These are phyloP conservation scores for Saitozyma sp. DNA, from an alignment of 768 basidiomycete genomes.

Conservation along the genomic window DNA sequence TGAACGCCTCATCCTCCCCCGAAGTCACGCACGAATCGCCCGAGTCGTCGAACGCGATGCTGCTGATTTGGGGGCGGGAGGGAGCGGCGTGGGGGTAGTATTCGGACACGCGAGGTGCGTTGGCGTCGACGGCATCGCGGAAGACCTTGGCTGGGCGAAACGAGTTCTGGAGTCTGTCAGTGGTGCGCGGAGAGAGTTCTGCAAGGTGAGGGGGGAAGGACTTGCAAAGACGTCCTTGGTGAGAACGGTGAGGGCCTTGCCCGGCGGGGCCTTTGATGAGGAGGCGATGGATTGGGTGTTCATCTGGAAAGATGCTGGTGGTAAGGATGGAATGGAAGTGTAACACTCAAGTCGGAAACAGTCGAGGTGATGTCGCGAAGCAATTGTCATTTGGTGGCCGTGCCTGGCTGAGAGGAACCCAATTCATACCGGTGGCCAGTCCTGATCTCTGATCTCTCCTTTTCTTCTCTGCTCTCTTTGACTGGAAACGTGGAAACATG, in stretches of 20 bases:
- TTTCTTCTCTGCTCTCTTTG: no score
- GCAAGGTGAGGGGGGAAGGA: no score
- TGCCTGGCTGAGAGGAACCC: no score
- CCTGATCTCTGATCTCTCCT: no score
- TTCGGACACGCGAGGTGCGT: not conserved
- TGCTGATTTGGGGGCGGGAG: conserved; percentile 59
- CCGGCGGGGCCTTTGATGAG: not conserved
- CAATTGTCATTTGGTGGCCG: no score
- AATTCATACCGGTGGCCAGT: no score
- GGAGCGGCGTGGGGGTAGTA: not conserved
- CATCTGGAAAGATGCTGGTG: not conserved
- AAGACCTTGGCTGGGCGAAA: not conserved
- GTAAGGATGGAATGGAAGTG: not conserved
- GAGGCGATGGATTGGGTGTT: not conserved
- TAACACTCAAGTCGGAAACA: no score
- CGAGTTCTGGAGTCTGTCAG: not conserved
- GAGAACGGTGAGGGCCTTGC: not conserved
- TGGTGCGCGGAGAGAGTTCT: not conserved
- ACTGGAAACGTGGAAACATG: no score
- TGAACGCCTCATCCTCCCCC: conserved; percentile 87
- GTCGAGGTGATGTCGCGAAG: no score
- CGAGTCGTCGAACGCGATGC: conserved; percentile 84
- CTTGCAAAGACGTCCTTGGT: not conserved
- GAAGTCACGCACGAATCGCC: conserved; percentile 85
- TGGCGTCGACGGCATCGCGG: not conserved